Conservation (phyloP, 495 filamentous ascomycete genomes). For the Rhypophila decipiens region DNA sequence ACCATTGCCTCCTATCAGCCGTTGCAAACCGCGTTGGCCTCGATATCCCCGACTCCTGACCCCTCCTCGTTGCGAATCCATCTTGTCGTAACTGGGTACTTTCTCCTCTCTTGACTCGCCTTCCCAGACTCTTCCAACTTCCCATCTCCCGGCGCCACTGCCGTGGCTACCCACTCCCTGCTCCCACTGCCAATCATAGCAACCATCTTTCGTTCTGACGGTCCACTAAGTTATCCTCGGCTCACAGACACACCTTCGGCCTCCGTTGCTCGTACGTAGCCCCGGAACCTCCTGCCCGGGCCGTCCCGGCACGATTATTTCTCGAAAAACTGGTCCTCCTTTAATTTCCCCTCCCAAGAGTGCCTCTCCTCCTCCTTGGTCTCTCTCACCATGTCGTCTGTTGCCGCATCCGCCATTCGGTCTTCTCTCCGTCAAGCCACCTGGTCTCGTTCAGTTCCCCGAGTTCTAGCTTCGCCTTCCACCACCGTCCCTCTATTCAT, state of each 20-base stretch:
- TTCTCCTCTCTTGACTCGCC: too few species aligned
- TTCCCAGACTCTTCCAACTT: too few species aligned
- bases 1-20: too few species aligned
- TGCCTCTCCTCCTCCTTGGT: slow-evolving; percentile 8
- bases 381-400: slow-evolving; percentile 23
- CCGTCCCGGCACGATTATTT: slow-evolving; percentile 18
- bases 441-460: slow-evolving; percentile 15
- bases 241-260: not conserved
- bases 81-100: too few species aligned
- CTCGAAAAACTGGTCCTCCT: slow-evolving; percentile 1
- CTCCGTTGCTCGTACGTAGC: not conserved
- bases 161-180: not conserved
- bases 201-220: not conserved
- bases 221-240: slow-evolving; percentile 2
- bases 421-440: slow-evolving; percentile 20
- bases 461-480: slow-evolving; percentile 3
- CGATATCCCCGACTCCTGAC: too few species aligned
- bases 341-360: not conserved
- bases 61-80: too few species aligned
- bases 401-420: slow-evolving; percentile 21
- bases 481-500: slow-evolving; percentile 9
- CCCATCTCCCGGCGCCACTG: not conserved
- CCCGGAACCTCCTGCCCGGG: slow-evolving; percentile 2
- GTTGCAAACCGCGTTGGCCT: too few species aligned
- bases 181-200: not conserved